A percentile compares a stretch with the other conserved stretches of the same genome.
phyloP scores from a whole-genome alignment of 768 basidiomycete species.

The Tulasnella sp. region DNA sequence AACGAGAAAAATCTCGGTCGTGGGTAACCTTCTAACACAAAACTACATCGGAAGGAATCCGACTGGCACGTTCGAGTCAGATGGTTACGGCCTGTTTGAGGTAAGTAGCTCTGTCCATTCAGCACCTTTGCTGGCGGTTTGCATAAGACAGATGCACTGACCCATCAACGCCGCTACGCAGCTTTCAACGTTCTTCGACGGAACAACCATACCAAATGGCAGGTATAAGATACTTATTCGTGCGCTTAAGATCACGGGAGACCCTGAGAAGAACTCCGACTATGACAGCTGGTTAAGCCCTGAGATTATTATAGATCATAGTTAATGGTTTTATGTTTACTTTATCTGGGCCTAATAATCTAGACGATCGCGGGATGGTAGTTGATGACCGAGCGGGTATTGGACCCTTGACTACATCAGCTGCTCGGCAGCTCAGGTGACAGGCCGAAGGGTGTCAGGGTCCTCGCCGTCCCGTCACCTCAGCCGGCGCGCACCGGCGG shows the following conservation, averaged over 20 bases:
- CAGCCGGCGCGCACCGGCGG: no score
- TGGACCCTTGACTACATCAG: no score
- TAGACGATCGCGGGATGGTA: no score
- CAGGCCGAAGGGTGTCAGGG: no score
- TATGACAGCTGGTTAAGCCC: slow-evolving; percentile 45
- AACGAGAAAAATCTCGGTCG: not conserved
- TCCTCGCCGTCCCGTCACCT: no score
- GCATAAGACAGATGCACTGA: not conserved
- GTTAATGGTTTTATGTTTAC: no score
- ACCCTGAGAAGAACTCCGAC: slow-evolving; percentile 42
- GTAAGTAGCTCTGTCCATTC: not conserved
- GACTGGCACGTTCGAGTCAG: not conserved
- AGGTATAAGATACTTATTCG: not conserved
- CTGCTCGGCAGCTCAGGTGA: no score
- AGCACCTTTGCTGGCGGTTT: no score
- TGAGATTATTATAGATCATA: slow-evolving; percentile 32
- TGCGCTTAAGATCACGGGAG: slow-evolving; percentile 44
- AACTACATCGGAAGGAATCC: not conserved
- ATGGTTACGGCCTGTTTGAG: not conserved
- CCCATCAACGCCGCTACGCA: not conserved
- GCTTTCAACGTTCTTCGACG: not conserved
- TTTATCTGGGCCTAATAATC: no score
- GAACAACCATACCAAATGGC: not conserved
- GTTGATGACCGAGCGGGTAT: no score
- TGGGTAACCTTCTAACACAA: no score